phyloP scores from a whole-genome alignment of 208 protist genomes.

The Wallacemonas sp. region DNA sequence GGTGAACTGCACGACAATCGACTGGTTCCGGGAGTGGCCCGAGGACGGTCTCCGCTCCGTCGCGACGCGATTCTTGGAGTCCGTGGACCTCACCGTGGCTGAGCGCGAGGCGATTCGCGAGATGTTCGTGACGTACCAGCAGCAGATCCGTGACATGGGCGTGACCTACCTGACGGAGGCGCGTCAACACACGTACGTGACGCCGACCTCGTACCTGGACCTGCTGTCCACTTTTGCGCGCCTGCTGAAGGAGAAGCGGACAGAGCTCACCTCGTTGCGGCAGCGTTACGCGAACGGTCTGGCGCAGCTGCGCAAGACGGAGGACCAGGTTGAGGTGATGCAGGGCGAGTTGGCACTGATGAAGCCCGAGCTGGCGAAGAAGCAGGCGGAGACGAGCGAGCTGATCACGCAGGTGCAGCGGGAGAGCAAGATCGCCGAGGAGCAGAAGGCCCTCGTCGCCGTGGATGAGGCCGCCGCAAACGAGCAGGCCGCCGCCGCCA shows the following conservation, averaged over 20 bases:
- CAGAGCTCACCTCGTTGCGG: slow-evolving; percentile 83
- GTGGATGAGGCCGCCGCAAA: slow-evolving; percentile 92
- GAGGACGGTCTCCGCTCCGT: slow-evolving; percentile 94
- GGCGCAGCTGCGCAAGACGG: slow-evolving; percentile 87
- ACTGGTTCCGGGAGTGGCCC: slow-evolving; percentile 98
- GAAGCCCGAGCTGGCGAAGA: slow-evolving; percentile 89
- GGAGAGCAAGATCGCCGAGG: slow-evolving; percentile 88
- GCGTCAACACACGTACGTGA: slow-evolving; percentile 93
- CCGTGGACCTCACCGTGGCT: slow-evolving; percentile 76
- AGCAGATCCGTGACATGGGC: slow-evolving; percentile 86
- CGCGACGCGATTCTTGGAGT: slow-evolving; percentile 83
- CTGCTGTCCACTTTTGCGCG: slow-evolving; percentile 91
- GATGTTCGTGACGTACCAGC: slow-evolving; percentile 93
- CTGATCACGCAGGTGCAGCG: slow-evolving; percentile 86
- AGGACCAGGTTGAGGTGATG: slow-evolving; percentile 96
- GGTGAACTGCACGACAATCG: slow-evolving; percentile 98
- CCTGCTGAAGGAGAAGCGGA: slow-evolving; percentile 84
- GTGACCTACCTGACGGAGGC: slow-evolving; percentile 85
- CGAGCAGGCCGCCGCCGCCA: slow-evolving; percentile 88
- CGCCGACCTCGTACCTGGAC: slow-evolving; percentile 96
- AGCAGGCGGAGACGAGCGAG: slow-evolving; percentile 88
- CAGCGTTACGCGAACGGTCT: slow-evolving; percentile 91
- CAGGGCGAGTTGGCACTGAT: slow-evolving; percentile 92
- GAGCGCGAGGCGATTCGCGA: slow-evolving; percentile 74
- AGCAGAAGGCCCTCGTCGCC: slow-evolving; percentile 81